Evolutionary conservation across 2,329 filamentous ascomycete species (phyloP).

Genomic region (Colletotrichum tabaci): DNA sequence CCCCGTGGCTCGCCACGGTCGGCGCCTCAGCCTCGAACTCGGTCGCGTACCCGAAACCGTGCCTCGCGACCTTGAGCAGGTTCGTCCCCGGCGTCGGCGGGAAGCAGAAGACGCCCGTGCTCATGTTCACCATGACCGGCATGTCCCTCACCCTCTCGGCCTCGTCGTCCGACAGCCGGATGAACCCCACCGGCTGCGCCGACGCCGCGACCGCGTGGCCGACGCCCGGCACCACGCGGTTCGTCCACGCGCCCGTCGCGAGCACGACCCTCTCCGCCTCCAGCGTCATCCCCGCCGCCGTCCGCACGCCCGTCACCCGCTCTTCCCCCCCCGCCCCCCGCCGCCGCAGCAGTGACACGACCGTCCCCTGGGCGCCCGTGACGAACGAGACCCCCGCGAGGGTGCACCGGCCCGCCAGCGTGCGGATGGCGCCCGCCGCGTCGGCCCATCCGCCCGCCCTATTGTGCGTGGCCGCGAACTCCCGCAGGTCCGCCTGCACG

Average conservation of each 20-base stretch:
- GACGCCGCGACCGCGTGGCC: slow-evolving; percentile 74
- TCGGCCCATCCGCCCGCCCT: slow-evolving; percentile 52
- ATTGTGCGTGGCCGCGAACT: slow-evolving; percentile 44
- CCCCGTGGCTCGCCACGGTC: slow-evolving; percentile 52
- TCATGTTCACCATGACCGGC: slow-evolving; percentile 72
- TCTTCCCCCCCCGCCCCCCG: not conserved
- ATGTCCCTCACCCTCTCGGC: slow-evolving; percentile 65
- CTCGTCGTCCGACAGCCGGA: slow-evolving; percentile 72
- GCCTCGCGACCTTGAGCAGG: slow-evolving; percentile 72
- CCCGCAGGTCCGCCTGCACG: slow-evolving; percentile 33
- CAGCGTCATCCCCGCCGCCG: slow-evolving; percentile 49
- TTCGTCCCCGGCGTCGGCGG: slow-evolving; percentile 65
- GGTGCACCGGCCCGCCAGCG: slow-evolving; percentile 48
- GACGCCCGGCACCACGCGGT: slow-evolving; percentile 64
- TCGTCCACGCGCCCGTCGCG: slow-evolving; percentile 79
- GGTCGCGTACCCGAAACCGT: slow-evolving; percentile 70
- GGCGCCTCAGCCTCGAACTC: slow-evolving; percentile 73
- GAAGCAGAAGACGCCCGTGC: slow-evolving; percentile 68
- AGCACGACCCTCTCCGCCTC: slow-evolving; percentile 69
- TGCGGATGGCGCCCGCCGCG: slow-evolving; percentile 47
- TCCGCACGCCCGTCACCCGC: slow-evolving; percentile 48
- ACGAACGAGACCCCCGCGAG: slow-evolving; percentile 51
- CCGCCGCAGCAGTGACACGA: slow-evolving; percentile 44
- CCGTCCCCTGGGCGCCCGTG: slow-evolving; percentile 49
- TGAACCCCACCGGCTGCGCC: slow-evolving; percentile 76